Base-by-base conservation (phyloP, 2,329 filamentous ascomycete genomes). In the Teratosphaeriaceae sp. region DNA sequence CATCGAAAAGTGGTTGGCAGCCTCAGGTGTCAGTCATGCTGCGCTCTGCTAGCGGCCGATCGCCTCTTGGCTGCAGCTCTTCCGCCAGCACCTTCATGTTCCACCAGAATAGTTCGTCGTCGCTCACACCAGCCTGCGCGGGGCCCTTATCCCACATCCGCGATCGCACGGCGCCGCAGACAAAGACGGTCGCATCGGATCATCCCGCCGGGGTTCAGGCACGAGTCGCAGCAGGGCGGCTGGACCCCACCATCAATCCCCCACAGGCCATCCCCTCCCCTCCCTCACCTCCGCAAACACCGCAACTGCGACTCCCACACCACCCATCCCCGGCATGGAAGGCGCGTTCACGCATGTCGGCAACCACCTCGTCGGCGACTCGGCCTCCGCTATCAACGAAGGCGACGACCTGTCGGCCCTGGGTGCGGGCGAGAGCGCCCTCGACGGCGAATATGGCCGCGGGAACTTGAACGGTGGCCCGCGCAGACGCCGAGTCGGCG, bases 351-450 rank as follows among this genome's bases (percentile, higher is more conserved):
- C 84, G 50, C 84, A 92, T 68, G 79, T 90, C 60, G 85, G 84
- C 59, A 94, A 92, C 69, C 84, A 89, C 68, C 72, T 89, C 55
- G 81, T 92, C 61, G 88, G 85, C 59, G 85, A 89, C 68, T 88
- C 84, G 40, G 85, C 83, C 42, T 82, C 84, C 47, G 86, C 84
- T 49, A 95, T 96, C 67, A 94, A 94, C 60, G 88, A 88, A 52
- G 84, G 79, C 58, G 80, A 85, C 59, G 88, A 94, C 68, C 51
- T 63, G 20, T 62, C 58, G 40, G 64, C 61, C 15, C 55, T 65
- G 24, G 62, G 63, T 37, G 62, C 61, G 20, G 88, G 94, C 59
- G 88, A 94, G 67, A 85, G 78, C 68, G 75, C 90, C 51, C 76
- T 94, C 36, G 87, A 87, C 58, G 77, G 80, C 55, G 69, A 72